Evolutionary conservation across 2,329 filamentous ascomycete genomes (phyloP).

Genomic region (Xylaria sp.): DNA sequence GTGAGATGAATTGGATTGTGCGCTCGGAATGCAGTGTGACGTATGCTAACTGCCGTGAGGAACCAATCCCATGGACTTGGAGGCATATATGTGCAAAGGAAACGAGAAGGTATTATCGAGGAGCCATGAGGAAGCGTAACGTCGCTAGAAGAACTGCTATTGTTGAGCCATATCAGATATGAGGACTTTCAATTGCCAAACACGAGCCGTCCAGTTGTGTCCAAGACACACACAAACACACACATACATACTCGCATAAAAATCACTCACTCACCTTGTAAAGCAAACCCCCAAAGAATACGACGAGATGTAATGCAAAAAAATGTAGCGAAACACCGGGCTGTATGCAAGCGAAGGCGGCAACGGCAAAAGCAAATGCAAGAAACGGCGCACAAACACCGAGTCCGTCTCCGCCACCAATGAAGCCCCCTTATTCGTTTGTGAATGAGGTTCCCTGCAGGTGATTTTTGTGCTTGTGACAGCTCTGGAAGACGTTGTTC

Average conservation of each 20-base stretch:
- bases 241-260: background rate
- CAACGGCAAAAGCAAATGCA: constrained; percentile 24
- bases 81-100: constrained; percentile 27
- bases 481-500: background rate
- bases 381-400: constrained; percentile 23
- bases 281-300: background rate
- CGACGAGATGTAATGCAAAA: constrained; percentile 24
- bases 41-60: constrained; percentile 14
- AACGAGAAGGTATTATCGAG: constrained; percentile 51
- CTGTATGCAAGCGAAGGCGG: constrained; percentile 27
- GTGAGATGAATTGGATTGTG: constrained; percentile 40
- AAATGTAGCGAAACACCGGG: constrained; percentile 19
- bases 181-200: constrained; percentile 25
- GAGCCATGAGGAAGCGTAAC: constrained; percentile 51
- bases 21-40: constrained; percentile 40
- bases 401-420: constrained; percentile 21
- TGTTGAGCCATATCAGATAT: constrained; percentile 21
- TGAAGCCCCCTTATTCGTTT: constrained; percentile 13
- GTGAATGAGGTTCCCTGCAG: constrained; percentile 18
- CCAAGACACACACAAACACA: background rate
- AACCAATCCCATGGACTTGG: constrained; percentile 1
- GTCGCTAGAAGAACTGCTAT: constrained; percentile 44
- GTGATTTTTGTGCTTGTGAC: constrained; percentile 6
- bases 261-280: constrained; percentile 14
- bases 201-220: background rate